Base-by-base conservation (phyloP, 768 basidiomycete species). In the Suillus subalutaceus region DNA sequence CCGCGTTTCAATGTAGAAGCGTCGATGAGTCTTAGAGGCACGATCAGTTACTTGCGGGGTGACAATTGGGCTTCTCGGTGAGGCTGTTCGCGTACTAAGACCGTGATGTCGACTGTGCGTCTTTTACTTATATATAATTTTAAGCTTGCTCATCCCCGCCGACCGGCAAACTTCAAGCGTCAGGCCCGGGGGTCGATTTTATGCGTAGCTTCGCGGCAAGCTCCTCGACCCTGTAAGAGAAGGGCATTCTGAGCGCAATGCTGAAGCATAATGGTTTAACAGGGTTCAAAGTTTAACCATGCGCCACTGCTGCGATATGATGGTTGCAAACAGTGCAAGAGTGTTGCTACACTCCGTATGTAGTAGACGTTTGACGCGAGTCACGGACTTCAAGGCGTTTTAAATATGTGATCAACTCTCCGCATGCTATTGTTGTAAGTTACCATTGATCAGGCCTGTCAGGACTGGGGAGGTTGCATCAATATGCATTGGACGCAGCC, bases 101-200 rank as follows among this genome's bases (percentile, higher is more conserved):
- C 32, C 4, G 4, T 35, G 18, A 53, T 18, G 30, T 30, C 7
- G 18, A 56, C 32, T 7, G 35, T 35, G 55, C 35, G 55, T 35
- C 10, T 10, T 56, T 56, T 35, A 32, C 32, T 32, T 32, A 32
- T 32, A 32, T 35, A 56, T n/a, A 56, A 56, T n/a, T 56, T 35
- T 56, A 56, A 56, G 55, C 55, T 56, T 35, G 55, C 20, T 35
- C 32, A 56, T 56, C 32, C 55, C 55, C 55, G 55, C 55, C 30
- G 55, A 56, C 55, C 53, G 30, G 55, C 32, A 30, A 30, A 55
- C 30, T 30, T 18, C 52, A 15, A 41, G 40, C 12, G 6, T 13
- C 55, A 20, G 12, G 55, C 26, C 26, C 55, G 12, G 12, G 55
- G 55, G 35, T 38, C 18, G 12, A 37, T 38, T 56, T 13, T 13